These are phyloP conservation scores for Ceriops decandra DNA, from an alignment of 345 rosid genomes.

Conservation along the genomic window DNA sequence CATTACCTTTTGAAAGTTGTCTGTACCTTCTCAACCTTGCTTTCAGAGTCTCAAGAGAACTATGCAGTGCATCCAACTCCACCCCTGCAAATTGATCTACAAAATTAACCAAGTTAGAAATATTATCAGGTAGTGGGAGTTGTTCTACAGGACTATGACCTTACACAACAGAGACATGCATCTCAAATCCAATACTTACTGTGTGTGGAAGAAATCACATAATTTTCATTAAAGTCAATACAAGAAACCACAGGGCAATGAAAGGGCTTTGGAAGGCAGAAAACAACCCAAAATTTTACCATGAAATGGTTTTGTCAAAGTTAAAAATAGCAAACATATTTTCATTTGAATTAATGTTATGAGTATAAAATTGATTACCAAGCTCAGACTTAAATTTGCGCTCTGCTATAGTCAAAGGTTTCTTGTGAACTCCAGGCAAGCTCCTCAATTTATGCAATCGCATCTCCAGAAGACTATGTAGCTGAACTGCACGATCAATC, in stretches of 20 bases:
- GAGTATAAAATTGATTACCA: conserved; percentile 42
- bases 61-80: conserved; percentile 66
- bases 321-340: background rate
- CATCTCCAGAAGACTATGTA: conserved; percentile 54
- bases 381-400: conserved; percentile 73
- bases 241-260: background rate
- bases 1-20: conserved; percentile 37
- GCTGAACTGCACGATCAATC: conserved; percentile 39
- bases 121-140: background rate
- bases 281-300: no score
- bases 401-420: conserved; percentile 88
- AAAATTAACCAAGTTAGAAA: conserved; percentile 11
- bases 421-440: conserved; percentile 71
- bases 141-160: background rate
- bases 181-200: background rate
- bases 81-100: conserved; percentile 64
- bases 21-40: conserved; percentile 56
- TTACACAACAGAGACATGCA: background rate
- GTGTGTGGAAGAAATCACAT: background rate
- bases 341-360: background rate
- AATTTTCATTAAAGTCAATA: background rate
- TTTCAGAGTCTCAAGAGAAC: conserved; percentile 61
- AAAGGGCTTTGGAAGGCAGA: background rate
- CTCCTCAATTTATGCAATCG: conserved; percentile 59
- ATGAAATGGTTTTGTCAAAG: background rate